Evolutionary conservation across 345 rosid genomes (phyloP).

Genomic region (Ailanthus altissimus): DNA sequence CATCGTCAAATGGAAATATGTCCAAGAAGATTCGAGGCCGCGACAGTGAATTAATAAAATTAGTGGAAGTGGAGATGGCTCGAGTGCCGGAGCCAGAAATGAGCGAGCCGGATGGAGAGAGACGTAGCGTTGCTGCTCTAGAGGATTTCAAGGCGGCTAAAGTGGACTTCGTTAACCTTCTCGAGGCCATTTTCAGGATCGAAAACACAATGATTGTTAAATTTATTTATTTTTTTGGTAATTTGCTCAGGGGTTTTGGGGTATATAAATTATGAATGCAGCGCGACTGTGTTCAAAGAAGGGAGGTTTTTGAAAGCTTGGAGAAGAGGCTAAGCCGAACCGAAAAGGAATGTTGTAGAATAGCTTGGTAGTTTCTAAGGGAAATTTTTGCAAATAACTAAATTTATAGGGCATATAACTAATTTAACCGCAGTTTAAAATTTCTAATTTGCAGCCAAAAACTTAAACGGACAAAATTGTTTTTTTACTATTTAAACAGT

Average conservation of each 20-base stretch:
- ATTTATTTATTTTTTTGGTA: background rate
- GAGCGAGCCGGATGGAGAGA: conserved; percentile 8
- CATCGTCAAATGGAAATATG: conserved; percentile 7
- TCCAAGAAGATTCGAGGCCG: conserved; percentile 3
- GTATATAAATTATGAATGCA: background rate
- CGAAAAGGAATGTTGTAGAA: conserved; percentile 35
- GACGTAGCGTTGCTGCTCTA: background rate
- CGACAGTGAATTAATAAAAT: background rate
- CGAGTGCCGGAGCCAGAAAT: conserved; percentile 30
- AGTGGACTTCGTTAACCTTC: conserved; percentile 38
- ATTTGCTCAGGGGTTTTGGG: background rate
- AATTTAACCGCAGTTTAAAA: too few species aligned
- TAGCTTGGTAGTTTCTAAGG: conserved; percentile 8
- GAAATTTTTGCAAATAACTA: too few species aligned
- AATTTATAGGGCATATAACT: too few species aligned
- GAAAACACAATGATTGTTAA: background rate
- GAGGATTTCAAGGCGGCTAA: conserved; percentile 31
- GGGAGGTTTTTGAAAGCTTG: background rate
- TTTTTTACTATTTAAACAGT: too few species aligned
- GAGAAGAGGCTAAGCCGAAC: conserved; percentile 1
- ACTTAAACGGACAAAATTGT: too few species aligned
- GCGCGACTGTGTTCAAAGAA: too few species aligned
- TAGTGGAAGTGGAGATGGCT: conserved; percentile 22
- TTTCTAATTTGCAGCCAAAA: too few species aligned
- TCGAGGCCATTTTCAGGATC: conserved; percentile 34